Evolutionary conservation across 805 yeast genomes (phyloP).

Genomic region (Cyberlindnera bimundalis): DNA sequence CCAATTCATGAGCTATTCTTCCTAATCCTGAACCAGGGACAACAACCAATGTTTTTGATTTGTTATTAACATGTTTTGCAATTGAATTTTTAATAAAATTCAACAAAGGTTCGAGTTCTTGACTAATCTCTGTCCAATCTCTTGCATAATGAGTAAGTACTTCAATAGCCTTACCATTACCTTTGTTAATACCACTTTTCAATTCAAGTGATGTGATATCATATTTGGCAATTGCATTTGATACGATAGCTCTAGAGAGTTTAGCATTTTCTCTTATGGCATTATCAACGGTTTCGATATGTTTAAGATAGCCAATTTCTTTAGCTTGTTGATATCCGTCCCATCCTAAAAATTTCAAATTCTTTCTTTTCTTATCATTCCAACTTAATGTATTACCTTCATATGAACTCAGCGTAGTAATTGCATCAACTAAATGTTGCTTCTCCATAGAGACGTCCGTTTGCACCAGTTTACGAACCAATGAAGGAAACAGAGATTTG

Average conservation of each 20-base stretch:
- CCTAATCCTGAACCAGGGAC: constrained; percentile 92
- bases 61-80: constrained; percentile 28
- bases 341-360: constrained; percentile 47
- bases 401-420: constrained; percentile 47
- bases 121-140: constrained; percentile 64
- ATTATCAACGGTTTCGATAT: constrained; percentile 47
- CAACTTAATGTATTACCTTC: constrained; percentile 35
- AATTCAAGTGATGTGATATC: constrained; percentile 44
- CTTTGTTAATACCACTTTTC: constrained; percentile 25
- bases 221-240: constrained; percentile 33
- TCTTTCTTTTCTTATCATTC: constrained; percentile 43
- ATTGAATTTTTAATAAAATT: constrained; percentile 48
- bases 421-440: constrained; percentile 34
- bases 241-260: constrained; percentile 44
- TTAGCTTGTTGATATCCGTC: constrained; percentile 54
- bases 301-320: constrained; percentile 49
- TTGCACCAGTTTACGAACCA: constrained; percentile 23
- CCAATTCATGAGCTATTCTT: constrained; percentile 63
- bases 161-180: constrained; percentile 54
- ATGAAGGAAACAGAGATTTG: constrained; percentile 23
- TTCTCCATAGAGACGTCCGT: constrained; percentile 23
- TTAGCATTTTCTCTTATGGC: constrained; percentile 45
- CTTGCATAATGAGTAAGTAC: constrained; percentile 71
- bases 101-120: constrained; percentile 52
- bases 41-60: constrained; percentile 47